Percentiles rank a stretch among this genome's conserved stretches.
Conservation (phyloP, 2,329 filamentous ascomycete species). For the Botrytis fabae region DNA sequence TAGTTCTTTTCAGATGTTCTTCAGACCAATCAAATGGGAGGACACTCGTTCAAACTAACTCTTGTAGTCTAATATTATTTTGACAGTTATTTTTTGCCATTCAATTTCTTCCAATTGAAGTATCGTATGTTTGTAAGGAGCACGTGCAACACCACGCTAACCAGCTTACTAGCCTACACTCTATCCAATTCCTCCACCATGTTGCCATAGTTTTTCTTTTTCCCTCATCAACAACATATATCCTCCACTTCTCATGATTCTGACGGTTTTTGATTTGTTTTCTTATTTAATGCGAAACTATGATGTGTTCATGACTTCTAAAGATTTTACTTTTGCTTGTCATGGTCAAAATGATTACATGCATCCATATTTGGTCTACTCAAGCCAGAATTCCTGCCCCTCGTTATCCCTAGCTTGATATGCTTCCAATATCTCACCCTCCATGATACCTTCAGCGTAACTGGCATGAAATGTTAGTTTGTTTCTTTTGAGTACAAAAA, state of each 20-base stretch:
- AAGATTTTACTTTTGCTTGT: too few relatives aligned
- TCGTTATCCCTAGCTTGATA: neutral
- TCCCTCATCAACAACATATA: too few relatives aligned
- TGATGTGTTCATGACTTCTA: too few relatives aligned
- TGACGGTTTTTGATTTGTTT: too few relatives aligned
- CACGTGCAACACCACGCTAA: neutral
- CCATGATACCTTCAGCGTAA: neutral
- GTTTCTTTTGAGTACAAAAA: too few relatives aligned
- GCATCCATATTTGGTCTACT: neutral
- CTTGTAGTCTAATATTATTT: neutral
- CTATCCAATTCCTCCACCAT: too few relatives aligned
- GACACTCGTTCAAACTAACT: neutral
- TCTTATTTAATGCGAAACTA: too few relatives aligned
- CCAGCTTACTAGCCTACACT: neutral
- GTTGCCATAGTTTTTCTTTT: too few relatives aligned
- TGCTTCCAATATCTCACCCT: neutral
- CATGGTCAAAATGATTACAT: neutral
- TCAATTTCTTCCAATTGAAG: neutral
- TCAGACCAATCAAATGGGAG: neutral
- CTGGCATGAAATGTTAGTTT: too few relatives aligned
- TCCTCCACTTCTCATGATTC: too few relatives aligned
- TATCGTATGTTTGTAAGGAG: neutral
- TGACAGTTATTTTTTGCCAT: neutral
- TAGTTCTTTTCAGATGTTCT: neutral
- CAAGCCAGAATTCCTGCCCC: neutral